Base-by-base conservation (phyloP, 805 yeast genomes). In the Myxozyma vanderwaltii region DNA sequence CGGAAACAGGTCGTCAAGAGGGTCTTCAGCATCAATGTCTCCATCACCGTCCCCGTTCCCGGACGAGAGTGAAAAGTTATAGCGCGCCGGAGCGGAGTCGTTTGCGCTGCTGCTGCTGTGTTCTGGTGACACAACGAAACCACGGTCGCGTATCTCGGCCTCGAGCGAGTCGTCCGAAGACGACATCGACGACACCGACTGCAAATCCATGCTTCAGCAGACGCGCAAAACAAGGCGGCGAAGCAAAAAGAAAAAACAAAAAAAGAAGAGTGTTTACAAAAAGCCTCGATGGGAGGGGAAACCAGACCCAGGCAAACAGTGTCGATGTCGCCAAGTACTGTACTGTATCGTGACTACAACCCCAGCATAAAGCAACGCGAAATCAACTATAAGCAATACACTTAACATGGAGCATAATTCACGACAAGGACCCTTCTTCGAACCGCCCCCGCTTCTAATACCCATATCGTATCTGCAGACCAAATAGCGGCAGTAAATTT, bases 1-100 rank as follows among this genome's bases (percentile, higher is more conserved):
- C 24, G 64, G 64, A 36, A 61, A 61, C 13, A 61, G 62, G 24
- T 58, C 64, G 31, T 61, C 63, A 21, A 61, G 47, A 13, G 64
- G 59, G 54, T 61, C 63, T 26, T 55, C 62, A n/a, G n/a, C n/a
- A n/a, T n/a, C 7, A n/a, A 19, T 19, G 21, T 38, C 4, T 21
- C 43, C 21, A n/a, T 8, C 17, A 23, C 29, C 27, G 27, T 21
- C 29, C 15, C 29, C 12, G 27, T 29, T 21, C 31, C 26, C 46
- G 41, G 35, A 29, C 33, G 33, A 29, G 33, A 29, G 33, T 7
- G 33, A 29, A 29, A 29, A 6, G n/a, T n/a, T n/a, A n/a, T n/a
- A n/a, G n/a, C n/a, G n/a, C n/a, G n/a, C 5, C 38, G 21, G 43
- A 4, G 23, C 55, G 46, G 17, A 10, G 54, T n/a, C 17, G 48